Base-by-base conservation (phyloP, 495 filamentous ascomycete genomes). In the Aspergillus cavernicola region DNA sequence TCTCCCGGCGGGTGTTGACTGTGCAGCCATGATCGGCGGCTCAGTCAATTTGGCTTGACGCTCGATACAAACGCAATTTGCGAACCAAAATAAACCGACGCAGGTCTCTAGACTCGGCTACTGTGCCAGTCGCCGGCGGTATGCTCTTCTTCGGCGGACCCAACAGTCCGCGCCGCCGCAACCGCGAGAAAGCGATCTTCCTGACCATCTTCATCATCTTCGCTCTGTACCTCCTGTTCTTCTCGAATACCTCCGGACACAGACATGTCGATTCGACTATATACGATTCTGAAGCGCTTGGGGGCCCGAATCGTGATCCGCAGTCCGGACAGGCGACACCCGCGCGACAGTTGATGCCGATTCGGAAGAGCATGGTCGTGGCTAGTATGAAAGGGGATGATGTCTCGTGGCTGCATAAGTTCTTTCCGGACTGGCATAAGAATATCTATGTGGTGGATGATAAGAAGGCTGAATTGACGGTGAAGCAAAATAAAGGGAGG, bases 361-460 rank as follows among this genome's bases (percentile, higher is more conserved):
- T 55, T 39, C 47, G 52, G 8, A 83, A 81, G 61, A 72, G 71
- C 22, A 63, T 85, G 57, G 69, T 85, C n/a, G 67, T 84, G 29
- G 77, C 82, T 4, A 75, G 75, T 48, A 80, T 74, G 62, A 68
- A 68, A 49, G 58, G 42, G 4, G 80, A 85, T 41, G 75, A 83
- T 60, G 74, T 77, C 6, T 66, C 70, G 7, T 87, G 84, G 84
- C 58, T 86, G 20, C 60, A 70, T 42, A 65, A 78, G 31, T 66
- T 66, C 41, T 73, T 82, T 31, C 66, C 67, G 3, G 71, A 78
- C 22, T 78, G 71, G 76, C 64, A 66, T 26, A 75, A 68, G 59
- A 80, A 65, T 52, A 63, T 81, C 47, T 83, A 82, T 56, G 71
- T 80, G 15, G 77, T 79, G 47, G 70, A 83, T 51, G 68, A 78